Evolutionary conservation across 805 yeast species (phyloP).

Genomic region (Kuraishia cidri): DNA sequence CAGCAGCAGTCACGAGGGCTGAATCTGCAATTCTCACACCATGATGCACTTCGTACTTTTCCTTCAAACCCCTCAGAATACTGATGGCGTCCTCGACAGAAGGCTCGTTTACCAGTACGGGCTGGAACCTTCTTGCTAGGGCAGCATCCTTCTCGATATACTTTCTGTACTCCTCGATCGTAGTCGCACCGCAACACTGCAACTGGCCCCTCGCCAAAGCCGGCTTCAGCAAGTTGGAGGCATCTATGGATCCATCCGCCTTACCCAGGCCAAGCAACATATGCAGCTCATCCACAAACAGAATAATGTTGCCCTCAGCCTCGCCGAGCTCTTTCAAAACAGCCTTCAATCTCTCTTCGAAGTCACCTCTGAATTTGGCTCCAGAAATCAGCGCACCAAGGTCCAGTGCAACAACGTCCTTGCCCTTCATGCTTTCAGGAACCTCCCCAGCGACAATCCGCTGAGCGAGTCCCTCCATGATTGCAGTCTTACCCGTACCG

Average conservation of each 20-base stretch:
- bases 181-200: conserved; percentile 95
- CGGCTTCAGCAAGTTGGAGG: conserved; percentile 88
- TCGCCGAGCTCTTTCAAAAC: conserved; percentile 81
- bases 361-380: conserved; percentile 93
- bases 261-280: conserved; percentile 85
- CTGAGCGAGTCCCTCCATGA: conserved; percentile 95
- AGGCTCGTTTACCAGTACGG: conserved; percentile 82
- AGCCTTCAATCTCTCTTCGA: conserved; percentile 79
- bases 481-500: conserved; percentile 97
- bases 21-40: conserved; percentile 93
- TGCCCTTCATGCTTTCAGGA: conserved; percentile 87
- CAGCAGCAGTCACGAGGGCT: conserved; percentile 91
- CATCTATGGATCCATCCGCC: conserved; percentile 93
- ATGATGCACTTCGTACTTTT: conserved; percentile 92
- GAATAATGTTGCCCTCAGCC: conserved; percentile 63
- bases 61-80: conserved; percentile 87
- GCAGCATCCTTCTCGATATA: conserved; percentile 97
- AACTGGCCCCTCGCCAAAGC: conserved; percentile 87
- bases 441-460: conserved; percentile 87
- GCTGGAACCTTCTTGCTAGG: conserved; percentile 86
- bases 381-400: conserved; percentile 88
- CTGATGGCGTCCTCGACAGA: conserved; percentile 85
- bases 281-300: conserved; percentile 89
- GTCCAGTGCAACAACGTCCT: conserved; percentile 76
- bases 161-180: conserved; percentile 85